A percentile compares a stretch with the other conserved stretches of the same genome.
Evolutionary conservation across 345 rosid species (phyloP).

Genomic region (Noccaea bulbosa): DNA sequence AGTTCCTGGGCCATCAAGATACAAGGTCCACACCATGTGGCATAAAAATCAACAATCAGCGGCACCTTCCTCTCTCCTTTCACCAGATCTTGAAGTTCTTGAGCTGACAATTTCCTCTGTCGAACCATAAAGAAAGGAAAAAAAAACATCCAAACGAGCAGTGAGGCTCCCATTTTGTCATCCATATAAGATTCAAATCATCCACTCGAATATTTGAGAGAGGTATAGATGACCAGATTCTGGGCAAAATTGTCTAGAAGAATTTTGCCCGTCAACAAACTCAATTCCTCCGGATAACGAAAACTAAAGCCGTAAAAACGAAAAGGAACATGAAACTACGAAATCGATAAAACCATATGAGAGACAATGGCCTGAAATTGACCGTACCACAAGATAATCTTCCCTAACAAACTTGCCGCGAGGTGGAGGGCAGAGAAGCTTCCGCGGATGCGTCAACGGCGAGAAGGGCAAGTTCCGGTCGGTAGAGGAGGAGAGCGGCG

Average conservation of each 20-base stretch:
- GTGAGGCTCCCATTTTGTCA: slow-evolving; percentile 8
- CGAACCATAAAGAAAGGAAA: slow-evolving; percentile 5
- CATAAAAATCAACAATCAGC: slow-evolving; percentile 83
- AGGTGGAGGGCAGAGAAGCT: slow-evolving; percentile 74
- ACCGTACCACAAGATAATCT: slow-evolving; percentile 85
- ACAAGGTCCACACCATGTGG: slow-evolving; percentile 98
- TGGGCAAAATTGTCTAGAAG: neutral
- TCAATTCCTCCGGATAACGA: neutral
- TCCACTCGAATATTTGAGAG: neutral
- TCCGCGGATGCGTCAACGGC: slow-evolving; percentile 54
- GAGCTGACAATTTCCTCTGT: slow-evolving; percentile 75
- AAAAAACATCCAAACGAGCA: slow-evolving; percentile 8
- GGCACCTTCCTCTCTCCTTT: slow-evolving; percentile 84
- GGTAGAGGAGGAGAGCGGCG: slow-evolving; percentile 42
- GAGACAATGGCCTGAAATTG: slow-evolving; percentile 1
- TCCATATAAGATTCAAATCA: slow-evolving; percentile 1
- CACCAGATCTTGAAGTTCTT: slow-evolving; percentile 81
- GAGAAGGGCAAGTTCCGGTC: slow-evolving; percentile 45
- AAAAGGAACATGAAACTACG: neutral
- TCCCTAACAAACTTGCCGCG: slow-evolving; percentile 75
- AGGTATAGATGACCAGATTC: neutral
- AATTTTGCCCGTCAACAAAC: neutral
- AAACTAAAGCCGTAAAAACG: neutral
- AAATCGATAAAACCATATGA: slow-evolving; percentile 14
- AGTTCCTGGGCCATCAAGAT: slow-evolving; percentile 93